Percentiles rank a stretch among this genome's conserved stretches.
Conservation (phyloP, 768 basidiomycete species). For the Pulveroboletus sp. region DNA sequence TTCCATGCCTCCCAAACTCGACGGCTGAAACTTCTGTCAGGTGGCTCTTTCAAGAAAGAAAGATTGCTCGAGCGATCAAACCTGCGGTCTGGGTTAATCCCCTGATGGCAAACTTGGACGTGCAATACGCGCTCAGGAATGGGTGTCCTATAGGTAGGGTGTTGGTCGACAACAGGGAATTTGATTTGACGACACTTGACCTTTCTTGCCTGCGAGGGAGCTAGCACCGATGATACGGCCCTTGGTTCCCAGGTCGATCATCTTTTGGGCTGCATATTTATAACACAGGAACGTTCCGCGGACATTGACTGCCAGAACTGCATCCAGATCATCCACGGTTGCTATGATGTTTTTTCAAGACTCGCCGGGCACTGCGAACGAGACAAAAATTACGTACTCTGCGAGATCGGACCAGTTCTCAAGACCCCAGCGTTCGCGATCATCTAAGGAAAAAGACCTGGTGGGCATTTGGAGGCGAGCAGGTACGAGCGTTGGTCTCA, state of each 20-base stretch:
- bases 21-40: slow-evolving; percentile 20
- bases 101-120: slow-evolving; percentile 41
- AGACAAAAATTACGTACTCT: slow-evolving; percentile 6
- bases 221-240: slow-evolving; percentile 39
- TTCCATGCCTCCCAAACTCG: slow-evolving; percentile 28
- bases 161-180: neutral
- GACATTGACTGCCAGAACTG: slow-evolving; percentile 35
- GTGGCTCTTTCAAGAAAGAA: too few species aligned
- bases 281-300: slow-evolving; percentile 39
- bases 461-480: neutral
- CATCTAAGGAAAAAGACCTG: slow-evolving; percentile 5
- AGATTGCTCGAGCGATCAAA: neutral
- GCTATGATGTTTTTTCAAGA: slow-evolving; percentile 22
- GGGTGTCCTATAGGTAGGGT: slow-evolving; percentile 24
- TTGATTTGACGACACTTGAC: neutral
- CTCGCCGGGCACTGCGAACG: neutral
- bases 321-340: slow-evolving; percentile 30
- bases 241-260: slow-evolving; percentile 40
- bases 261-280: slow-evolving; percentile 40
- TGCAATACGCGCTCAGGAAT: slow-evolving; percentile 29
- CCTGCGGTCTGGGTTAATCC: slow-evolving; percentile 37
- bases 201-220: slow-evolving; percentile 35
- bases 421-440: slow-evolving; percentile 18
- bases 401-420: slow-evolving; percentile 5
- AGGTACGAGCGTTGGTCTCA: slow-evolving; percentile 5